These are phyloP conservation scores for Posidonia oceanica DNA, from an alignment of 116 monocot species.

Conservation along the genomic window DNA sequence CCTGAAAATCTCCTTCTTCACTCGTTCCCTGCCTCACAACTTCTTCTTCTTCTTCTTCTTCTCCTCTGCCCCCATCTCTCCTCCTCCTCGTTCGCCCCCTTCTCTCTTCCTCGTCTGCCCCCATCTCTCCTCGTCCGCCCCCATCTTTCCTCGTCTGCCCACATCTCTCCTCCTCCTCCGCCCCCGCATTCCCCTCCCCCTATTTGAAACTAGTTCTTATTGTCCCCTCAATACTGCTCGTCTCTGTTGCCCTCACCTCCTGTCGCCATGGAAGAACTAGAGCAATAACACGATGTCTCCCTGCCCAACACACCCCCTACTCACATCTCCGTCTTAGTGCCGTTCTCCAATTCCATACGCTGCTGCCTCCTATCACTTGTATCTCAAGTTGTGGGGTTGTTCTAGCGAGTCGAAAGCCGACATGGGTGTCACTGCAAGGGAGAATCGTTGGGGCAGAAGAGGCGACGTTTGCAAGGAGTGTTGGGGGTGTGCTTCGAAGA, in stretches of 20 bases:
- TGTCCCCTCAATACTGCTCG: neutral
- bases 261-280: neutral
- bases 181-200: too few relatives aligned
- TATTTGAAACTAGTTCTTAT: conserved; percentile 5
- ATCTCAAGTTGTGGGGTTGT: conserved; percentile 6
- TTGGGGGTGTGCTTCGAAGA: conserved; percentile 24
- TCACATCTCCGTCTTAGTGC: too few relatives aligned
- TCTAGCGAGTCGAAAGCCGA: conserved; percentile 15
- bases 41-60: too few relatives aligned
- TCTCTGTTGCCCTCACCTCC: neutral
- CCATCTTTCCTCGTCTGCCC: too few relatives aligned
- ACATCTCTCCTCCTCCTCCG: too few relatives aligned
- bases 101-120: too few relatives aligned
- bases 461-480: conserved; percentile 30
- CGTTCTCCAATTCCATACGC: neutral
- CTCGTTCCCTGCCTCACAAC: too few relatives aligned
- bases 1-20: too few relatives aligned
- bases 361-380: conserved; percentile 9
- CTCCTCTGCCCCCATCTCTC: neutral
- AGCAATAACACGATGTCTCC: neutral
- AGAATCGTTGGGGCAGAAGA: conserved; percentile 39
- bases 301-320: neutral
- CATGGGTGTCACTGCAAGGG: conserved; percentile 64
- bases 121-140: too few relatives aligned
- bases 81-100: neutral